Percentiles rank a stretch among this genome's conserved stretches.
Conservation (phyloP, 305 asterid species). For the Solanum hybrid region DNA sequence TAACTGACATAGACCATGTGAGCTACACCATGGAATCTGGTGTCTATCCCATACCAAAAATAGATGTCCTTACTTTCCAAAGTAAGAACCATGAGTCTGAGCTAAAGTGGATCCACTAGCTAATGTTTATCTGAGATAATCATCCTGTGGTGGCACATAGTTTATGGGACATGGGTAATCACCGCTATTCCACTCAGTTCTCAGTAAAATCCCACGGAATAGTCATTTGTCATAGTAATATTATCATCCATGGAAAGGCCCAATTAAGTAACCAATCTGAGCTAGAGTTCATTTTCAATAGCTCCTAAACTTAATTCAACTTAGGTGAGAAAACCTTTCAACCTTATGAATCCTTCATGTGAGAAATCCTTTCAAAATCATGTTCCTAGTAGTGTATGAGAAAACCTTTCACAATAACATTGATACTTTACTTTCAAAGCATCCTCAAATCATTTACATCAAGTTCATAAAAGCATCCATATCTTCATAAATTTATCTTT, state of each 20-base stretch:
- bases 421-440: neutral
- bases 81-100: neutral
- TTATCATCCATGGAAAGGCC: neutral
- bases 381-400: too few relatives aligned
- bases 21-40: neutral
- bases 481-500: neutral
- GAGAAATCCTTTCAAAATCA: neutral
- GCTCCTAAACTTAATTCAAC: neutral
- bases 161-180: neutral
- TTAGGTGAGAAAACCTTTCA: neutral
- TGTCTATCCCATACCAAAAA: neutral
- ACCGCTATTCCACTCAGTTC: neutral
- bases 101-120: neutral
- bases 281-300: neutral
- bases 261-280: neutral
- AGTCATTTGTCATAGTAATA: neutral
- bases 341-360: neutral
- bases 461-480: too few relatives aligned
- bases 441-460: neutral
- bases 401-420: neutral
- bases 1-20: neutral
- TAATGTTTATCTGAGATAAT: neutral
- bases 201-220: neutral
- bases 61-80: too few relatives aligned
- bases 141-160: neutral